Conservation (phyloP, 2,329 filamentous ascomycete genomes). For the Macrophomina pseudophaseolina region DNA sequence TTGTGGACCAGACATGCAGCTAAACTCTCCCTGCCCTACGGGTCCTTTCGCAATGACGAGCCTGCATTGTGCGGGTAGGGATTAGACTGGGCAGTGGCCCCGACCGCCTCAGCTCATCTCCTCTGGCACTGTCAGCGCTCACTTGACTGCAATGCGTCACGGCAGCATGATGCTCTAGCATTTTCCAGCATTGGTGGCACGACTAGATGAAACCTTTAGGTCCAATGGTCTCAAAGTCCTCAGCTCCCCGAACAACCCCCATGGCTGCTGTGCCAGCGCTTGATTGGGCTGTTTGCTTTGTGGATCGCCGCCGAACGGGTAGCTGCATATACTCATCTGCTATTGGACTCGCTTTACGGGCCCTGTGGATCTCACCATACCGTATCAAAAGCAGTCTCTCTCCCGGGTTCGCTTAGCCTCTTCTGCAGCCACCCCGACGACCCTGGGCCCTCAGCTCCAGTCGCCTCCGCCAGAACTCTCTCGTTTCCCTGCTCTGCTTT, state of each 20-base stretch:
- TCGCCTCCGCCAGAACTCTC: slow-evolving; percentile 2
- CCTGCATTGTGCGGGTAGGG: neutral
- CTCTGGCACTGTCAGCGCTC: slow-evolving; percentile 21
- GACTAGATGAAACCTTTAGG: slow-evolving; percentile 14
- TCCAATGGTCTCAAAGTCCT: slow-evolving; percentile 12
- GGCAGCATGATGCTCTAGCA: slow-evolving; percentile 10
- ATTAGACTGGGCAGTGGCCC: slow-evolving; percentile 7
- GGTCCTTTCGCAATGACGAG: neutral
- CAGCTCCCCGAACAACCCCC: neutral
- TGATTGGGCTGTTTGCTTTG: slow-evolving; percentile 18
- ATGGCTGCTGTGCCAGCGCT: slow-evolving; percentile 16
- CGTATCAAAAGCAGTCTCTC: neutral
- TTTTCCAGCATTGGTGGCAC: slow-evolving; percentile 7
- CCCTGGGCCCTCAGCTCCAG: neutral
- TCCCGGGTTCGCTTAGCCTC: slow-evolving; percentile 15
- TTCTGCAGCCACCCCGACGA: slow-evolving; percentile 20
- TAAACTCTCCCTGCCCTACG: neutral
- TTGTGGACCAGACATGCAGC: neutral
- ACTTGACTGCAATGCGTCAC: slow-evolving; percentile 21
- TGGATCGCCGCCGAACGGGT: slow-evolving; percentile 10
- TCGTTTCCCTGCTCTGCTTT: neutral
- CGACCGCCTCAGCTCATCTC: neutral
- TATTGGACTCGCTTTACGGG: slow-evolving; percentile 22
- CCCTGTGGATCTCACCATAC: slow-evolving; percentile 7
- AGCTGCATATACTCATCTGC: slow-evolving; percentile 3